Conservation (phyloP, 345 rosid genomes). For the Pugionium dolabratum region DNA sequence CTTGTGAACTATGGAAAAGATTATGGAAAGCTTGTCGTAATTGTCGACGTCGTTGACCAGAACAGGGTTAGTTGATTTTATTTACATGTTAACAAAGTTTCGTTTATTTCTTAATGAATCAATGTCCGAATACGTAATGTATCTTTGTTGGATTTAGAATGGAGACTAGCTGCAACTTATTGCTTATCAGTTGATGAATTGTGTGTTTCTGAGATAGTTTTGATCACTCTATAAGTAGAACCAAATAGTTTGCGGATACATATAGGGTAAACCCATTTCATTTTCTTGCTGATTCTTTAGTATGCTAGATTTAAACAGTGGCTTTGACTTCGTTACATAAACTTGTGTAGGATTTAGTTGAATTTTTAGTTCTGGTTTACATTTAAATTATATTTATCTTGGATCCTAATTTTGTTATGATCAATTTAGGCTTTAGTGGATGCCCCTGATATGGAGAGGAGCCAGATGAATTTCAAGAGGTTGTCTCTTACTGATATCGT, state of each 20-base stretch:
- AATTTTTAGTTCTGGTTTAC: not conserved
- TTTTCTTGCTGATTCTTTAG: not conserved
- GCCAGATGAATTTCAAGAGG: constrained; percentile 94
- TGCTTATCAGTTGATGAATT: not conserved
- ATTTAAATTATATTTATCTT: no score
- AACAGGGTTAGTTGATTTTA: constrained; percentile 53
- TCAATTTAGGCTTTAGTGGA: constrained; percentile 77
- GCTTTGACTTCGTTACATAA: not conserved
- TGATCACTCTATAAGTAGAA: not conserved
- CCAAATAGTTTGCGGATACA: not conserved
- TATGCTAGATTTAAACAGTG: not conserved
- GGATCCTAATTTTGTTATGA: not conserved
- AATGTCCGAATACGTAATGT: not conserved
- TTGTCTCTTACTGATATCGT: constrained; percentile 82
- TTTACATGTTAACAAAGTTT: not conserved
- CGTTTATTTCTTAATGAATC: not conserved
- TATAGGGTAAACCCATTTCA: not conserved
- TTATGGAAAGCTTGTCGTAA: constrained; percentile 82
- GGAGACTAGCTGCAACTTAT: not conserved
- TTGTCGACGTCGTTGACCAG: constrained; percentile 89
- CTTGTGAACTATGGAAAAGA: constrained; percentile 88
- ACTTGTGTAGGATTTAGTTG: not conserved
- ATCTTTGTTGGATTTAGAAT: not conserved
- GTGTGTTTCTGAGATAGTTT: not conserved
- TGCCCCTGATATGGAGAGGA: constrained; percentile 88